Evolutionary conservation across 176 grass and related monocot genomes (phyloP).

Genomic region (Carex kokanica): DNA sequence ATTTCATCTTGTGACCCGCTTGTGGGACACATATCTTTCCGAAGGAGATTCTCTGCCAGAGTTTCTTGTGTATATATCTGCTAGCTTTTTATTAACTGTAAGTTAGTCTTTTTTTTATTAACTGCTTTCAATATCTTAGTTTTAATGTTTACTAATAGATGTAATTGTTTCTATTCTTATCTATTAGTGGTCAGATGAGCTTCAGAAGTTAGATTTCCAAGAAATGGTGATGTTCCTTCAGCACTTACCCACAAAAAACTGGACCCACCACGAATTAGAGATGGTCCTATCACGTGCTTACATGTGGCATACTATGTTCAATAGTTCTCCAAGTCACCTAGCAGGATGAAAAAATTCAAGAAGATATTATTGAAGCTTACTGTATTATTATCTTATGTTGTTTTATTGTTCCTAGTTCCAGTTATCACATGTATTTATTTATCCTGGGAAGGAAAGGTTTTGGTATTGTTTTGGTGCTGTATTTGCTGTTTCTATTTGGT

Average conservation of each 20-base stretch:
- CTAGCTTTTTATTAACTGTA: slow-evolving; percentile 95
- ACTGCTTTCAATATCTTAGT: background rate
- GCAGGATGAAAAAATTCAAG: slow-evolving; percentile 41
- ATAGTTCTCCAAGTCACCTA: slow-evolving; percentile 77
- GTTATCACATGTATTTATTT: slow-evolving; percentile 14
- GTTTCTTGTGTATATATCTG: slow-evolving; percentile 98
- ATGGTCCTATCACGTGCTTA: slow-evolving; percentile 85
- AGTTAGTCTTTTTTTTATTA: slow-evolving; percentile 22
- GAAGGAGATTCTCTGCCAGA: slow-evolving; percentile 93
- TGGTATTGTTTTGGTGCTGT: background rate
- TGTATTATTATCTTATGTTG: background rate
- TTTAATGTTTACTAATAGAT: slow-evolving; percentile 13
- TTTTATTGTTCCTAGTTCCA: slow-evolving; percentile 16
- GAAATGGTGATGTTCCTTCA: slow-evolving; percentile 99
- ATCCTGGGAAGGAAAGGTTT: background rate
- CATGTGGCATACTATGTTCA: slow-evolving; percentile 97
- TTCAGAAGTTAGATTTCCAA: slow-evolving; percentile 92
- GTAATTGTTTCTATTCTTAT: slow-evolving; percentile 5
- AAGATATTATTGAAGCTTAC: background rate
- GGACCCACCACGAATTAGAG: slow-evolving; percentile 86
- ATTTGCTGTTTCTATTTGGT: slow-evolving; percentile 19
- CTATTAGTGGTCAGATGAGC: slow-evolving; percentile 84
- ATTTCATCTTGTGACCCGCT: slow-evolving; percentile 84
- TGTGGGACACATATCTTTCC: slow-evolving; percentile 96
- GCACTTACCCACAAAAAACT: slow-evolving; percentile 82